Base-by-base conservation (phyloP, 106 monocot species). In the Allium sativum region DNA sequence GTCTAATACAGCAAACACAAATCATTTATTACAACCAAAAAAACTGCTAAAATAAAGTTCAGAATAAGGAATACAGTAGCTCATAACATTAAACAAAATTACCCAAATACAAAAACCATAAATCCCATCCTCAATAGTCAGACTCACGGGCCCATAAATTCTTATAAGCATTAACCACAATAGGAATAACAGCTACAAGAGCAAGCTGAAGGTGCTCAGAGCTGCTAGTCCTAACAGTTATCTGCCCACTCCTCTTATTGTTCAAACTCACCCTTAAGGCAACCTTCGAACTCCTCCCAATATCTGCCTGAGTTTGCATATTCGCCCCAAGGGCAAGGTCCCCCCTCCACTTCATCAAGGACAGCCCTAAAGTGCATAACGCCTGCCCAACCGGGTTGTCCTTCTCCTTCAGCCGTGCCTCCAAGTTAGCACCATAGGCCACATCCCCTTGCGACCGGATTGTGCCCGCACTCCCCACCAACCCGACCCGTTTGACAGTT, bases 241-340 rank as follows among this genome's bases (percentile, higher is more conserved):
- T 71, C 80, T 91, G 96, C 51, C 96, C 91, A 20, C 73, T 88
- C 9, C 72, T 79, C 62, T 88, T 96, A 67, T 96, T 96, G 57
- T 87, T 96, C 64, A 96, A 71, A 44, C 87, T 82, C 75, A 84
- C 75, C 48, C 87, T 81, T 55, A 88, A 75, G 15, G 73, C 71
- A 74, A 91, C 70, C 79, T 96, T 91, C 3, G 84, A 78, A 17
- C 76, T 86, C 61, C 84, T 72, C 8, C 87, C 87, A 40, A 80
- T 12, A 17, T 76, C 74, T 47, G 91, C 72, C 57, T 88, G 91
- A 52, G 91, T 80, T 79, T 96, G 91, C 70, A 96, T 65, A 72
- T 96, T 91, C 13, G 87, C 87, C 13, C 96, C 96, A 18, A 96
- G 66, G 61, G 96, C 96, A 64, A 91, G 69, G 67, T 91, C 91